These are phyloP conservation scores for Dictyostelium citrinum DNA, from an alignment of 78 protist genomes.

Conservation along the genomic window DNA sequence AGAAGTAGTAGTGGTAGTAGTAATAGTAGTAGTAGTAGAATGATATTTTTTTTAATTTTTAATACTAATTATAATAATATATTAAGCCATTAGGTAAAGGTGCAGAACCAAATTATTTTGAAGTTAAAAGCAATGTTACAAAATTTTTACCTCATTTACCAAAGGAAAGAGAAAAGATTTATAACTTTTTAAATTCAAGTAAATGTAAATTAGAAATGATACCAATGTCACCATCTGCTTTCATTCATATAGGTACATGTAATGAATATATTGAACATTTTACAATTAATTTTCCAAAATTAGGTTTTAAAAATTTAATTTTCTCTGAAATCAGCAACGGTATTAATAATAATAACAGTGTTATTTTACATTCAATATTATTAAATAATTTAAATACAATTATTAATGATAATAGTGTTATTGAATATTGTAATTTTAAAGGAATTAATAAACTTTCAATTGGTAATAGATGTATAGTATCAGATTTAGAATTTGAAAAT, in stretches of 20 bases:
- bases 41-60: too few species aligned
- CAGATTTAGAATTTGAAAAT: conserved; percentile 19
- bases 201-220: neutral
- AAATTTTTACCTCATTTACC: neutral
- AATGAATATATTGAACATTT: conserved; percentile 75
- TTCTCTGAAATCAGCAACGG: neutral
- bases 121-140: conserved; percentile 16
- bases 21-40: too few species aligned
- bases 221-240: conserved; percentile 58
- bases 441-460: neutral
- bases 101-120: conserved; percentile 36
- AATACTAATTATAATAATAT: neutral
- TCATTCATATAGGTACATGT: conserved; percentile 77
- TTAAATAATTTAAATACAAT: neutral
- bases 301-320: conserved; percentile 17
- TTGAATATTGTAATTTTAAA: conserved; percentile 42
- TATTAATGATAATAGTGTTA: neutral
- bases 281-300: conserved; percentile 38
- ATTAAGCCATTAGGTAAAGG: conserved; percentile 32
- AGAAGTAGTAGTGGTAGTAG: too few species aligned
- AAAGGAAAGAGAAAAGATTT: conserved; percentile 45
- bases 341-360: neutral
- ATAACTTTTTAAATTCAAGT: conserved; percentile 8
- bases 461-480: conserved; percentile 46
- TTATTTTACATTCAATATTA: neutral